These are phyloP conservation scores for Candida hungchunana DNA, from an alignment of 805 yeast species.

Conservation along the genomic window DNA sequence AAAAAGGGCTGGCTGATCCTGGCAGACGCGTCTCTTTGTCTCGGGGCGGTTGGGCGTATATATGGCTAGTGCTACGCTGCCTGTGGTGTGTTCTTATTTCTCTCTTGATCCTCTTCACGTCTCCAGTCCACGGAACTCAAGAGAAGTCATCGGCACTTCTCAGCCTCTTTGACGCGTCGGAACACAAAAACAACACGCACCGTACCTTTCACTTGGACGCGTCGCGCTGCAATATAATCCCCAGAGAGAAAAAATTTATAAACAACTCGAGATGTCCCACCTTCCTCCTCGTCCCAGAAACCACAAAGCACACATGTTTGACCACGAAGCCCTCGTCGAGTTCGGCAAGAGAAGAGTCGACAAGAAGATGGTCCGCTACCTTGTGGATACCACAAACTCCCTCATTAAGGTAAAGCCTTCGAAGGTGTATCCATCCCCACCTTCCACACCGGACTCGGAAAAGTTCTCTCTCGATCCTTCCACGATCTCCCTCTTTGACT, in stretches of 20 bases:
- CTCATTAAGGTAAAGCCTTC: constrained; percentile 42
- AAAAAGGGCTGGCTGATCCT: constrained; percentile 3
- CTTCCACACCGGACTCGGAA: constrained; percentile 30
- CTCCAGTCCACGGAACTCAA: no score
- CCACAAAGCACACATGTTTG: constrained; percentile 31
- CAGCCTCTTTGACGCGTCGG: no score
- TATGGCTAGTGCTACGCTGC: no score
- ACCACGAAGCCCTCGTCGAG: constrained; percentile 44
- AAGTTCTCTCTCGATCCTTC: background rate
- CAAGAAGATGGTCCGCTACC: constrained; percentile 51
- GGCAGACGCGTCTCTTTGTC: constrained; percentile 2
- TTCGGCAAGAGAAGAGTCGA: constrained; percentile 55
- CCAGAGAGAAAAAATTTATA: constrained; percentile 11
- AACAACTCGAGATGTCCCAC: constrained; percentile 5
- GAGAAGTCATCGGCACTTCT: no score
- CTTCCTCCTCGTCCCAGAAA: no score
- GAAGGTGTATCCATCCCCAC: constrained; percentile 34
- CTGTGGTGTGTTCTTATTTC: no score
- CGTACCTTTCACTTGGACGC: constrained; percentile 18
- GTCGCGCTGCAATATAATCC: constrained; percentile 15
- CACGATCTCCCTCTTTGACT: constrained; percentile 41
- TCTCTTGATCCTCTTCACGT: no score
- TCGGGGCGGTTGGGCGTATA: no score
- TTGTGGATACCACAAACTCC: constrained; percentile 55
- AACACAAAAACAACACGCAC: no score